These are phyloP conservation scores for Waltiozyma solani DNA, from an alignment of 1,139 yeast genomes.

Conservation along the genomic window DNA sequence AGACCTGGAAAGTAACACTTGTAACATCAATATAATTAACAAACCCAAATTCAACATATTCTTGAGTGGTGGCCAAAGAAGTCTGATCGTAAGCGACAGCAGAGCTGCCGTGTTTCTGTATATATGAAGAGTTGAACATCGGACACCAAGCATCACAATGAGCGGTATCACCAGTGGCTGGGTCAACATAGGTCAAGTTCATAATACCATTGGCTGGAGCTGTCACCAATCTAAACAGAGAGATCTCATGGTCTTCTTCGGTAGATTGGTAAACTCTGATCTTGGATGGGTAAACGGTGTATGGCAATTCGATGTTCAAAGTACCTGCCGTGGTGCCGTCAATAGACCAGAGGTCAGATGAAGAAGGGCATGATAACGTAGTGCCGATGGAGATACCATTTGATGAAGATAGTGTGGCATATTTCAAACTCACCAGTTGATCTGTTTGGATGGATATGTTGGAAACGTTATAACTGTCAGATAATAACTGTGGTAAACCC, in stretches of 20 bases:
- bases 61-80: conserved; percentile 29
- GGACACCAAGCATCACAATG: conserved; percentile 91
- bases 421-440: conserved; percentile 55
- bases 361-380: conserved; percentile 50
- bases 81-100: conserved; percentile 16
- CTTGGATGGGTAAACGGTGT: conserved; percentile 56
- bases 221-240: conserved; percentile 63
- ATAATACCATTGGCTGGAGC: conserved; percentile 81
- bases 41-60: conserved; percentile 75
- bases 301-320: conserved; percentile 57
- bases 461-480: conserved; percentile 22
- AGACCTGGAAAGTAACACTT: conserved; percentile 52
- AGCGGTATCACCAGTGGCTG: conserved; percentile 41
- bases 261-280: conserved; percentile 60
- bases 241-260: conserved; percentile 36
- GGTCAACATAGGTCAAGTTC: conserved; percentile 83
- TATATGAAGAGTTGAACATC: conserved; percentile 27
- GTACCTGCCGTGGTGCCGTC: conserved; percentile 46
- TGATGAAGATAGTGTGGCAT: conserved; percentile 49
- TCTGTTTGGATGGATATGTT: conserved; percentile 39
- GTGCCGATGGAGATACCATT: conserved; percentile 25
- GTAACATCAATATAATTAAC: conserved; percentile 59
- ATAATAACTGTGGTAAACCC: conserved; percentile 26
- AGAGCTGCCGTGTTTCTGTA: conserved; percentile 17
- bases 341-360: conserved; percentile 47